Percentiles rank a stretch among this genome's conserved stretches.
phyloP scores from a whole-genome alignment of 345 rosid species.

The Rubroshorea leprosula region DNA sequence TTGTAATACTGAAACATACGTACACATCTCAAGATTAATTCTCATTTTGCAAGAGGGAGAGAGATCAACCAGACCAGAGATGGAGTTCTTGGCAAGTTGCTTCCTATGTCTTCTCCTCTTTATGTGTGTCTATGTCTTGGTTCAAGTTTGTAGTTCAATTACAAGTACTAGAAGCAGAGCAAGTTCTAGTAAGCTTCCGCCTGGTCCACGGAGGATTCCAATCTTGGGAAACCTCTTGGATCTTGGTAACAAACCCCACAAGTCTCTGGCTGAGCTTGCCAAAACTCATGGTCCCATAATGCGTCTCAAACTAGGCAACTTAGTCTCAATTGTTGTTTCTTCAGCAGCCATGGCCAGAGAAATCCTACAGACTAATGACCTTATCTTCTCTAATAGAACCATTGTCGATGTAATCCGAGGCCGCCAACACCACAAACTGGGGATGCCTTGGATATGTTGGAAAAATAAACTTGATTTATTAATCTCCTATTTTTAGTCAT shows the following conservation, averaged over 20 bases:
- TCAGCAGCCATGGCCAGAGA: too few species aligned
- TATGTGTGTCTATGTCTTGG: background rate
- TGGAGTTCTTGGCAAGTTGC: background rate
- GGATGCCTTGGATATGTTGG: slow-evolving; percentile 32
- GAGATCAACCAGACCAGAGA: slow-evolving; percentile 7
- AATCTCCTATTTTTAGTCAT: too few species aligned
- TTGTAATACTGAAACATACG: too few species aligned
- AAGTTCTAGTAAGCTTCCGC: slow-evolving; percentile 13
- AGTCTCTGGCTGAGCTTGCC: slow-evolving; percentile 20
- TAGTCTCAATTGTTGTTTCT: too few species aligned
- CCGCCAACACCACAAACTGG: slow-evolving; percentile 23
- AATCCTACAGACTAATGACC: slow-evolving; percentile 36
- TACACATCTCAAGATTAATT: too few species aligned
- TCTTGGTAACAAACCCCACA: slow-evolving; percentile 31
- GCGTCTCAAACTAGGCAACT: too few species aligned
- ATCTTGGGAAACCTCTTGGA: slow-evolving; percentile 36
- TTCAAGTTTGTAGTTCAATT: background rate
- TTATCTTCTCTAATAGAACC: slow-evolving; percentile 21
- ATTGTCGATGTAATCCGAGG: slow-evolving; percentile 25
- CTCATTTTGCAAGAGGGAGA: background rate
- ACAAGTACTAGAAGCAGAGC: background rate
- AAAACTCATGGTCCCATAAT: too few species aligned
- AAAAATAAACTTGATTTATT: too few species aligned
- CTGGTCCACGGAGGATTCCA: slow-evolving; percentile 31
- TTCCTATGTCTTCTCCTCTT: background rate